Conservation (phyloP, 2,329 filamentous ascomycete genomes). For the Colletotrichum falcatum region DNA sequence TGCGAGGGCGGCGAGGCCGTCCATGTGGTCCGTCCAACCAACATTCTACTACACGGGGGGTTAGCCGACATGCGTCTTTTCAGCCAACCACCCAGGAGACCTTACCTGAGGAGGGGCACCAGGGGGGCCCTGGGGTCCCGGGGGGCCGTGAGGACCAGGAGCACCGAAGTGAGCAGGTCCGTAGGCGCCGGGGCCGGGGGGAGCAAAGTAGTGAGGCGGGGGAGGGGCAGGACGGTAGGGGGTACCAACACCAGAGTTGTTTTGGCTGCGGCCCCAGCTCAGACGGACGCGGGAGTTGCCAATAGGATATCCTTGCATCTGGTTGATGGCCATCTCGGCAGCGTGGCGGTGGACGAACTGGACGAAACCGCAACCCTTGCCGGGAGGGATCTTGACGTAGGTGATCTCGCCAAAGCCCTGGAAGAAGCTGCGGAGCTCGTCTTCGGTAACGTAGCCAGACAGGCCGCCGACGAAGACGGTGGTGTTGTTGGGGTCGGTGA, state of each 20-base stretch:
- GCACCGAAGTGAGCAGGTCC: constrained; percentile 62
- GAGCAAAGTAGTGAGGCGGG: constrained; percentile 64
- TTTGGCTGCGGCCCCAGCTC: constrained; percentile 97
- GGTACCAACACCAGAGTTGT: constrained; percentile 98
- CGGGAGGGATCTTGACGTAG: constrained; percentile 99
- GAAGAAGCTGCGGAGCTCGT: constrained; percentile 99
- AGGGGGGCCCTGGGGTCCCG: constrained; percentile 52
- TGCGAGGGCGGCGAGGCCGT: constrained; percentile 9
- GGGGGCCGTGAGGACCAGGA: constrained; percentile 58
- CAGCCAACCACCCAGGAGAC: not conserved
- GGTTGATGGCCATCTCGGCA: constrained; percentile 99
- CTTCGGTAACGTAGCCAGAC: constrained; percentile 97
- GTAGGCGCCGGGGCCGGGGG: constrained; percentile 56
- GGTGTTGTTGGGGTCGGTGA: constrained; percentile 99
- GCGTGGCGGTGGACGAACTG: constrained; percentile 99
- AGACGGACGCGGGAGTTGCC: constrained; percentile 98
- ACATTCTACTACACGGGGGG: constrained; percentile 27
- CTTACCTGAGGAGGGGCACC: constrained; percentile 48
- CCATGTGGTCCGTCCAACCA: constrained; percentile 14
- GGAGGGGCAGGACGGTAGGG: constrained; percentile 93
- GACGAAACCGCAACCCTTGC: constrained; percentile 98
- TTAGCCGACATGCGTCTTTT: constrained; percentile 10
- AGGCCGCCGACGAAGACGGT: constrained; percentile 98
- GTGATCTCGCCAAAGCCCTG: constrained; percentile 99
- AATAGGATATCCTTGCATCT: constrained; percentile 99